Evolutionary conservation across 371 early-diverging fungal genomes (phyloP).

Genomic region (Syncephalastrum contaminatum): DNA sequence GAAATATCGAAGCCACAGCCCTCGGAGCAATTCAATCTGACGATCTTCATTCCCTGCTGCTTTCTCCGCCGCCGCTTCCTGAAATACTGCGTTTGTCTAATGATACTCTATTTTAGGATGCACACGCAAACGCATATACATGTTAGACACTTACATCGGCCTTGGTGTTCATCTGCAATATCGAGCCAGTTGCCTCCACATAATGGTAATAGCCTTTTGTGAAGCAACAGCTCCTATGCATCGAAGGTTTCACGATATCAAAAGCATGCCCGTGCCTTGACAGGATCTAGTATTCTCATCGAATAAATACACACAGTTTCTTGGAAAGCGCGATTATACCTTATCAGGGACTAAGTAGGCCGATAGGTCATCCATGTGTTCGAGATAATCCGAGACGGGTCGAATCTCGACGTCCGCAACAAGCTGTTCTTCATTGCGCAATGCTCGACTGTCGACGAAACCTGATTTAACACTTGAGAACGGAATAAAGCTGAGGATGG

Average conservation of each 20-base stretch:
- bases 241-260: conserved; percentile 73
- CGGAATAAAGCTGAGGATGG: conserved; percentile 54
- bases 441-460: conserved; percentile 28
- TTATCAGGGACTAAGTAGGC: conserved; percentile 41
- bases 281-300: conserved; percentile 43
- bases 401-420: conserved; percentile 28
- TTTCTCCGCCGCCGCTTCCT: conserved; percentile 24
- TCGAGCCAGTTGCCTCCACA: conserved; percentile 77
- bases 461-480: conserved; percentile 32
- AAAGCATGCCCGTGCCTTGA: conserved; percentile 63
- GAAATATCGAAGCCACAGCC: conserved; percentile 71
- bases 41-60: conserved; percentile 21
- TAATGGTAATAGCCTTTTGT: conserved; percentile 83
- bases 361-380: conserved; percentile 12
- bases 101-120: neutral
- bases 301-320: neutral
- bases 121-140: neutral
- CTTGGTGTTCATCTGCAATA: conserved; percentile 57
- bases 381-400: conserved; percentile 34
- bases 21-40: conserved; percentile 27
- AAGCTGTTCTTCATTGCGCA: conserved; percentile 25
- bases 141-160: conserved; percentile 40
- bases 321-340: conserved; percentile 4
- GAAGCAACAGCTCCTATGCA: conserved; percentile 76
- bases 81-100: conserved; percentile 27